Evolutionary conservation across 768 basidiomycete genomes (phyloP).

Genomic region (Pleurotus platypus): DNA sequence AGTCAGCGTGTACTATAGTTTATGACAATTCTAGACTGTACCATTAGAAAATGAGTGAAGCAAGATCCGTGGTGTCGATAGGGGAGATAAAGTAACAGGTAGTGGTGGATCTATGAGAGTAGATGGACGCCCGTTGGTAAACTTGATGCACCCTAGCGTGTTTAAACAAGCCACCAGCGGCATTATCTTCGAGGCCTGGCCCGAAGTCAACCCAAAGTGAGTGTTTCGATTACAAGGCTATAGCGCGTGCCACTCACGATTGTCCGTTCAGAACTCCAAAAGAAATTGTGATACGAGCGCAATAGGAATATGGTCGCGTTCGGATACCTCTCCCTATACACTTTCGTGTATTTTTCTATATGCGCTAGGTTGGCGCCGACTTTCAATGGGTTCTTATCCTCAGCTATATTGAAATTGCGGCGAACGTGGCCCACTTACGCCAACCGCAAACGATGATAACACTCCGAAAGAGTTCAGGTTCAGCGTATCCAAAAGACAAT

Average conservation of each 20-base stretch:
- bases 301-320: slow-evolving; percentile 37
- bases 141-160: slow-evolving; percentile 30
- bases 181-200: slow-evolving; percentile 24
- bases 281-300: slow-evolving; percentile 30
- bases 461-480: slow-evolving; percentile 14
- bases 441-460: slow-evolving; percentile 43
- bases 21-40: slow-evolving; percentile 8
- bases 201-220: too few relatives aligned
- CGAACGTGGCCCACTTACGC: slow-evolving; percentile 30
- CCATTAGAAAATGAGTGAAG: slow-evolving; percentile 49
- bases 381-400: slow-evolving; percentile 7
- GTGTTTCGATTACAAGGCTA: too few relatives aligned
- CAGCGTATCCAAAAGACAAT: background rate
- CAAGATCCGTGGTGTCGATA: slow-evolving; percentile 29
- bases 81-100: background rate
- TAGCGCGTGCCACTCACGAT: slow-evolving; percentile 21
- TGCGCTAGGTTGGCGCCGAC: slow-evolving; percentile 45
- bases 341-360: slow-evolving; percentile 40
- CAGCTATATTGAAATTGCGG: background rate
- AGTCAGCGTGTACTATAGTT: background rate
- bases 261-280: slow-evolving; percentile 26
- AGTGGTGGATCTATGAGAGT: background rate
- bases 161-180: slow-evolving; percentile 35
- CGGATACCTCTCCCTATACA: slow-evolving; percentile 40
- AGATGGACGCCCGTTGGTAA: background rate